phyloP scores from a whole-genome alignment of 1,284 basidiomycete species.

The Marasmius oreades region DNA sequence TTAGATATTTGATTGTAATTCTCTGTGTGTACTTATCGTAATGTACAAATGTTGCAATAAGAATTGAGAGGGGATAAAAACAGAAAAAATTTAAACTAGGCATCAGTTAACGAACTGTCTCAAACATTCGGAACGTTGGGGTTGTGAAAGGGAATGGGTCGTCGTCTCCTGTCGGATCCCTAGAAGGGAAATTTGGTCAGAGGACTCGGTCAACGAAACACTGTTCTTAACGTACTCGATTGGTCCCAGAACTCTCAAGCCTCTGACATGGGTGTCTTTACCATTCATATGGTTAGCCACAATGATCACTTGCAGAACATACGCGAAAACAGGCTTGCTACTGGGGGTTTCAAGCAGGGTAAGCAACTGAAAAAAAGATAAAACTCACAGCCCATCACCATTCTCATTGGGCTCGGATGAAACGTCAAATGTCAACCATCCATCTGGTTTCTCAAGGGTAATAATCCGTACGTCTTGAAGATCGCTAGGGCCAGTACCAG shows the following conservation, averaged over 20 bases:
- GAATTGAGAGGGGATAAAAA: background rate
- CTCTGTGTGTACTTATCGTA: background rate
- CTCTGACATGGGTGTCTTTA: constrained; percentile 97
- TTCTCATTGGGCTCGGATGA: constrained; percentile 78
- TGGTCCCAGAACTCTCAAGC: constrained; percentile 83
- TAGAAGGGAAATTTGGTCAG: constrained; percentile 17
- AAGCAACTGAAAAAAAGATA: constrained; percentile 8
- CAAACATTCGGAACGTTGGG: constrained; percentile 70
- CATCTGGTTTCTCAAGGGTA: constrained; percentile 86
- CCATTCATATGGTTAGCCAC: constrained; percentile 96
- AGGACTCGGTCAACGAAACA: background rate
- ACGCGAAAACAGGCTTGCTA: constrained; percentile 85
- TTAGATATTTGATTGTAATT: background rate
- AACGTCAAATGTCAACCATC: constrained; percentile 92
- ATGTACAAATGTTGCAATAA: background rate
- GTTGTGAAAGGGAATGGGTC: constrained; percentile 70
- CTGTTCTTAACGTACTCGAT: constrained; percentile 56
- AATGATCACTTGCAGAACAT: constrained; percentile 89
- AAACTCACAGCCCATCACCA: constrained; percentile 63
- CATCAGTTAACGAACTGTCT: constrained; percentile 59
- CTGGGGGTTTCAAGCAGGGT: background rate
- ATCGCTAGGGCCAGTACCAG: constrained; percentile 90
- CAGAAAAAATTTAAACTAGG: background rate
- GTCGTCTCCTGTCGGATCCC: constrained; percentile 46
- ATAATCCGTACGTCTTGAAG: constrained; percentile 88